Conservation (phyloP, 495 filamentous ascomycete species). For the Neurospora tetrasperma region DNA sequence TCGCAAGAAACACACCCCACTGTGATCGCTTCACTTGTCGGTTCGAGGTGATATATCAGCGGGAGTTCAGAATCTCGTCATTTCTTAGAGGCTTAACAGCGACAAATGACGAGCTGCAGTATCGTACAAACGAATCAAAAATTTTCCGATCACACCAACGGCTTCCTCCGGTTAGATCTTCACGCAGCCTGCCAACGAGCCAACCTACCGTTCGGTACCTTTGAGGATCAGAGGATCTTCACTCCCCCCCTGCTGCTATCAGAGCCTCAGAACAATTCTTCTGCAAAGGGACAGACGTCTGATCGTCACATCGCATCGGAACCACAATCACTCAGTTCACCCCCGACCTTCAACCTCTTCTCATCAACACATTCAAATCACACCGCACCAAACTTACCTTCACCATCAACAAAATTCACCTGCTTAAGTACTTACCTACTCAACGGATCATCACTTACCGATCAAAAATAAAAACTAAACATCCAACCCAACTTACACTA, state of each 20-base stretch:
- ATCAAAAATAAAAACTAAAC: background rate
- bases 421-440: background rate
- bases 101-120: background rate
- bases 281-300: background rate
- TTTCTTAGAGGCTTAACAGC: background rate
- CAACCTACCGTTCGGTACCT: background rate
- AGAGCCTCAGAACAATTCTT: background rate
- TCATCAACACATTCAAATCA: background rate
- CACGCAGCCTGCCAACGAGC: background rate
- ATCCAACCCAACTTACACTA: background rate
- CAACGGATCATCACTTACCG: background rate
- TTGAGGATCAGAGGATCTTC: background rate
- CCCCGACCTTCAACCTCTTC: background rate
- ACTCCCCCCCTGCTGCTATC: background rate
- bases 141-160: background rate
- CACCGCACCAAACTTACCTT: background rate
- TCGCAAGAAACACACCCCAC: background rate
- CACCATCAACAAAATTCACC: background rate
- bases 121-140: background rate
- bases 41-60: background rate
- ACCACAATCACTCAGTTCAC: background rate
- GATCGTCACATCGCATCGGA: background rate
- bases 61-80: background rate
- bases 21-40: background rate
- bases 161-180: background rate